Evolutionary conservation across 257 asterid genomes (phyloP).

Genomic region (Lithospermum erythrorhizon): DNA sequence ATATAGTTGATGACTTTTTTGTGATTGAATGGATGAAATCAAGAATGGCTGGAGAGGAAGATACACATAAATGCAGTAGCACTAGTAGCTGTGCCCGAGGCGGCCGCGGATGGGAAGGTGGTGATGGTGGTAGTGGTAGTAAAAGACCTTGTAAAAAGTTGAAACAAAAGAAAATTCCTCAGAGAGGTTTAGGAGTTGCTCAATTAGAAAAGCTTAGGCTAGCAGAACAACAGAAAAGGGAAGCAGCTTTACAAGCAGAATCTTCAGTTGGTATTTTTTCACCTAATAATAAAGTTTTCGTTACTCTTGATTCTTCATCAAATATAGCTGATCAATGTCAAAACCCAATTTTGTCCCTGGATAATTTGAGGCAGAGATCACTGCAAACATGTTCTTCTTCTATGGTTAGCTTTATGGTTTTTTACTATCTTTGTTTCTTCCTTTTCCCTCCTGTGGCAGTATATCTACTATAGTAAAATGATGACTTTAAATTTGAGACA

Average conservation of each 20-base stretch:
- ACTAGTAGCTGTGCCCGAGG: constrained; percentile 25
- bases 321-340: constrained; percentile 17
- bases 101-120: constrained; percentile 8
- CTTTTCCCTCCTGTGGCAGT: not conserved
- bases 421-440: too few species aligned
- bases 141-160: constrained; percentile 33
- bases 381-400: constrained; percentile 36
- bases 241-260: constrained; percentile 29
- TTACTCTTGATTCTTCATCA: constrained; percentile 11
- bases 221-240: constrained; percentile 61
- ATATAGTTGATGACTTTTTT: constrained; percentile 15
- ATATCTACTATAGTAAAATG: not conserved
- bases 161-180: constrained; percentile 77
- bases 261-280: constrained; percentile 25
- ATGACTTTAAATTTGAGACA: not conserved
- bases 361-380: constrained; percentile 34
- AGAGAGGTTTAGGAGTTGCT: constrained; percentile 90
- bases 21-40: constrained; percentile 34
- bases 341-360: constrained; percentile 21
- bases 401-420: constrained; percentile 28
- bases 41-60: constrained; percentile 57
- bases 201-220: constrained; percentile 77
- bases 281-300: constrained; percentile 10
- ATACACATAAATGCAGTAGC: constrained; percentile 20
- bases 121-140: constrained; percentile 9